Base-by-base conservation (phyloP, 495 filamentous ascomycete genomes). In the Penicillium fimorum region DNA sequence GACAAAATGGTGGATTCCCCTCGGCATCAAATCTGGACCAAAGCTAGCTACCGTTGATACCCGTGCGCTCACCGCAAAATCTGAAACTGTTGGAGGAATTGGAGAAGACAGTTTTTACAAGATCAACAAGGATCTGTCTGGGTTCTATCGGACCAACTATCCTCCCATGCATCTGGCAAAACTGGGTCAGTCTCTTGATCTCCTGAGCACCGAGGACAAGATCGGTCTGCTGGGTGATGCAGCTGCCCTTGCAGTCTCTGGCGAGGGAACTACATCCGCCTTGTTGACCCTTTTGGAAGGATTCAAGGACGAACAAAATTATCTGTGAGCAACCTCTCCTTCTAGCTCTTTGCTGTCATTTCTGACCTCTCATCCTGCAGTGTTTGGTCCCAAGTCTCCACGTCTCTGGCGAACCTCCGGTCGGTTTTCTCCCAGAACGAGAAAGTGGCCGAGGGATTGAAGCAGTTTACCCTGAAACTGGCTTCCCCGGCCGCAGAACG, bases 1-100 rank as follows among this genome's bases (percentile, higher is more conserved):
- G 66, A 96, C 91, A 2, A 84, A 81, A n/a, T 98, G 94, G 94
- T 97, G 94, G 92, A 83, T 97, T 61, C 94, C 94, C 17, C 80
- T 97, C 13, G 87, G 87, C 22, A 76, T 98, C 43, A 87, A 85
- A 64, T 81, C 83, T 10, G 81, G 75, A 15, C 47, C 71, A 51
- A 53, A 74, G 49, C 55, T 74, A 50, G 57, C 70, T 25, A 63
- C 64, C 40, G 58, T 70, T 33, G 66, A 76, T 20, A 66, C 68
- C 20, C 67, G 69, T 43, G 85, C 90, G 50, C 79, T 98, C n/a
- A 88, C 86, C 0, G 74, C 80, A 24, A 97, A 89, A 70, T 78
- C 87, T 59, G 83, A 88, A 22, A 90, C 82, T 7, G 78, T 97
- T 57, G 77, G 80, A 25, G 84, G 86, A 33, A 67, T 97, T 55